phyloP scores from a whole-genome alignment of 768 basidiomycete species.

The Lactarius vividus region DNA sequence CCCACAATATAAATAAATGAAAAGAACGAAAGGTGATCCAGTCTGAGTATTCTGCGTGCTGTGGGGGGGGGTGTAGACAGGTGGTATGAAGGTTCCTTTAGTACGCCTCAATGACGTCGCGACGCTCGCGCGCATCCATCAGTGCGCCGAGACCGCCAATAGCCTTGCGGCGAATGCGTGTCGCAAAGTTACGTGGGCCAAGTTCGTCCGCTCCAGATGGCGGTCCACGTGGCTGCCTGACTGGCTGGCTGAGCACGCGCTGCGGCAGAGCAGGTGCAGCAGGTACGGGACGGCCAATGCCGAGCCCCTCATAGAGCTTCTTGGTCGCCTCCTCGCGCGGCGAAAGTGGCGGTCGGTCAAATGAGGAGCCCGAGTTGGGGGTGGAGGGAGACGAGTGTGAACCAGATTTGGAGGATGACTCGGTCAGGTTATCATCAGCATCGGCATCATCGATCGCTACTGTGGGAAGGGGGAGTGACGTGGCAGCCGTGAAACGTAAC shows the following conservation, averaged over 20 bases:
- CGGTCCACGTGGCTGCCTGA: conserved; percentile 85
- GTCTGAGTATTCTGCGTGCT: conserved; percentile 21
- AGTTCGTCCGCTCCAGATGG: conserved; percentile 85
- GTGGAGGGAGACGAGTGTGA: conserved; percentile 69
- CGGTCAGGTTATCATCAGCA: conserved; percentile 30
- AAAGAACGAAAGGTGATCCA: conserved; percentile 27
- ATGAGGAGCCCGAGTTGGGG: conserved; percentile 65
- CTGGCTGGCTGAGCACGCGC: conserved; percentile 63
- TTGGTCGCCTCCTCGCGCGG: conserved; percentile 85
- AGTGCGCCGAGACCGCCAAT: conserved; percentile 77
- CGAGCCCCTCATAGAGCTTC: conserved; percentile 85
- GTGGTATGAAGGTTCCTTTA: conserved; percentile 11
- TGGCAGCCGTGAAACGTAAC: conserved; percentile 49
- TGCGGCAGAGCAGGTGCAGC: conserved; percentile 41
- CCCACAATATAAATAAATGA: conserved; percentile 26
- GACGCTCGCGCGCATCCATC: conserved; percentile 77
- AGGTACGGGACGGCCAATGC: conserved; percentile 65
- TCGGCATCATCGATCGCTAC: conserved; percentile 31
- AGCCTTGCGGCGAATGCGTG: conserved; percentile 79
- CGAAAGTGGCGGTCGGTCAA: conserved; percentile 56
- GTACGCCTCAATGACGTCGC: conserved; percentile 42
- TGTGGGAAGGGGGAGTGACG: conserved; percentile 28
- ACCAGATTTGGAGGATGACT: conserved; percentile 52
- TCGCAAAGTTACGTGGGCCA: conserved; percentile 85
- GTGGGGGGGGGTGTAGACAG: not conserved